Base-by-base conservation (phyloP, 441 rosid genomes). In the Pelargonium hybrid region DNA sequence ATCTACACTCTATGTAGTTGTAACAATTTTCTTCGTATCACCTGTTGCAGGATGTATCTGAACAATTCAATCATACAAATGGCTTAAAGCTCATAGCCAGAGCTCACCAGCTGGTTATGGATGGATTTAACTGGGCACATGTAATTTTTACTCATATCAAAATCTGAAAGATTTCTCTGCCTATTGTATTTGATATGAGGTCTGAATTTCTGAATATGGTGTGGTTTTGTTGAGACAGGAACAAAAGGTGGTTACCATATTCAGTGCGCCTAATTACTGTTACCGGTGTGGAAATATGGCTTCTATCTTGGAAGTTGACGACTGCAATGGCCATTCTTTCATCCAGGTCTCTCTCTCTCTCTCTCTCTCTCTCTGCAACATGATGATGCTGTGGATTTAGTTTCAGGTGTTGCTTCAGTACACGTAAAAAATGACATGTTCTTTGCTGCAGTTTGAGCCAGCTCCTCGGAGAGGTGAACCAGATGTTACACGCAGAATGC, bases 71-170 rank as follows among this genome's bases (percentile, higher is more conserved):
- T 77, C 91, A 87, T 79, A 81, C 80, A 45, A 88, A 88, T 78
- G 80, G 67, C 79, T 80, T 88, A 69, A 87, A 85, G 59, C 73
- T 88, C 73, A 88, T 88, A 21, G 90, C 93, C 23, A 80, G 93
- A 80, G 93, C 93, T 70, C 93, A 88, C 79, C 93, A 88, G 79
- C 86, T 88, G 73, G 93, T 88, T 67, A 88, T 88, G 93, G 93
- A 88, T 69, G 93, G 93, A 66, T 88, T 71, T 76, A 87, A 87
- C 82, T 88, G 91, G 93, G 88, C 88, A 31, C 93, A 88, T 76
- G 93, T 65, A 31, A 17, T 45, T 48, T 34, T n/a, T n/a, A n/a
- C 29, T 59, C 1, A 52, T 26, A 1, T 26, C 31, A 26, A 1
- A 54, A 15, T 54, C 7, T 15, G 70, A 57, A 25, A 23, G 14